These are phyloP conservation scores for Blakeslea trispora DNA, from an alignment of 371 early-diverging fungal genomes.

Conservation along the genomic window DNA sequence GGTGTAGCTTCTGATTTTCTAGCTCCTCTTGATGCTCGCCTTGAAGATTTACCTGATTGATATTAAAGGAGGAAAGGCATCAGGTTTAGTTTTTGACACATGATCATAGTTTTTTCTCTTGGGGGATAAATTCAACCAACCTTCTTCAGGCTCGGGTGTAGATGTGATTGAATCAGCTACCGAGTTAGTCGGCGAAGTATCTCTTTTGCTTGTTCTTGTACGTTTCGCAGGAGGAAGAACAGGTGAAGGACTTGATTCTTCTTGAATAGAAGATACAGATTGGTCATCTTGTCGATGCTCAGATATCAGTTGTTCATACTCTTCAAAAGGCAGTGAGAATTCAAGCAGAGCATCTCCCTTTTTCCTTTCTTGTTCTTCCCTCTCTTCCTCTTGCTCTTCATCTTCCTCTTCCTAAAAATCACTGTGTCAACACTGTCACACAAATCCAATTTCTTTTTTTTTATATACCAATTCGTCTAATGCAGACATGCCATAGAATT, in stretches of 20 bases:
- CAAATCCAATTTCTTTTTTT: neutral
- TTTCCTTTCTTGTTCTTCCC: constrained; percentile 30
- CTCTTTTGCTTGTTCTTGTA: constrained; percentile 46
- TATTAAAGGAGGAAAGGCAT: neutral
- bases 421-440: neutral
- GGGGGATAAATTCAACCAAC: constrained; percentile 19
- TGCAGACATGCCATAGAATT: constrained; percentile 56
- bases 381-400: constrained; percentile 44
- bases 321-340: constrained; percentile 57
- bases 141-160: constrained; percentile 62
- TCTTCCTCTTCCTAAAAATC: constrained; percentile 43
- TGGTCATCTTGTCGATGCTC: constrained; percentile 55
- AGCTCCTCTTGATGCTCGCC: constrained; percentile 26
- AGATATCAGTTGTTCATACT: constrained; percentile 60
- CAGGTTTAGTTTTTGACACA: neutral
- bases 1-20: constrained; percentile 33
- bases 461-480: constrained; percentile 56
- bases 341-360: constrained; percentile 46
- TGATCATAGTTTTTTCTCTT: neutral
- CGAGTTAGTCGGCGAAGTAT: constrained; percentile 58
- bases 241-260: constrained; percentile 36
- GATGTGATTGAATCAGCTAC: constrained; percentile 57
- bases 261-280: constrained; percentile 27
- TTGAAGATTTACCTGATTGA: constrained; percentile 22
- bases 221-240: constrained; percentile 46